Base-by-base conservation (phyloP, 345 rosid genomes). In the Brassica cretica region DNA sequence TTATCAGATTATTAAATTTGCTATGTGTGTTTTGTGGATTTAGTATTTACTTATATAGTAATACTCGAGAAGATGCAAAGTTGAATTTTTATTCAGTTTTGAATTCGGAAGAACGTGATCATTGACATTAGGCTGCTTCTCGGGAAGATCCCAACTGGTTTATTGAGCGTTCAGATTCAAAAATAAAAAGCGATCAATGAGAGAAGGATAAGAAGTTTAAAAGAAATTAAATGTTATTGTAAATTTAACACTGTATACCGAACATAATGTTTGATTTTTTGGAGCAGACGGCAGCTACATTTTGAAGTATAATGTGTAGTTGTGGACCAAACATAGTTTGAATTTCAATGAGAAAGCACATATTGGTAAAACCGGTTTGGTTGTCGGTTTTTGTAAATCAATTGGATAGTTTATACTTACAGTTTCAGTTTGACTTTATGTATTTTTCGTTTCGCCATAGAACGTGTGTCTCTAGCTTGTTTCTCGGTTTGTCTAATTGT, bases 11-110 rank as follows among this genome's bases (percentile, higher is more conserved):
- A 68, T 68, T 15, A 68, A 79, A 14, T 16, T 62, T 73, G 27
- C 41, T 73, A 66, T 35, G 41, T 35, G 9, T 72, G 61, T 56
- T 8, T 29, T 65, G 62, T 78, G 49, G 37, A 66, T 19, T 78
- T 30, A 4, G 60, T 24, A 16, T 55, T 1, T 39, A 32, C 24
- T 65, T 73, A 68, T 79, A 79, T 79, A 79, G 56, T 73, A 63
- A 64, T 49, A 59, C 29, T 49, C 21, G 15, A 68, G 69, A 19
- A 78, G 78, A 49, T 68, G 60, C 59, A 61, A 79, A 78, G 76
- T 68, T 78, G 74, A 78, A 33, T 78, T 51, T 46, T 51, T 51
- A 51, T 5, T 51, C 56, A 71, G 76, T 18, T 27, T 67, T 73
- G 70, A 67, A 24, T 49, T 60, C 58, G 46, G 16, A 21, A 44